Conservation (phyloP, 2,329 filamentous ascomycete genomes). For the Aspergillus uvarum region DNA sequence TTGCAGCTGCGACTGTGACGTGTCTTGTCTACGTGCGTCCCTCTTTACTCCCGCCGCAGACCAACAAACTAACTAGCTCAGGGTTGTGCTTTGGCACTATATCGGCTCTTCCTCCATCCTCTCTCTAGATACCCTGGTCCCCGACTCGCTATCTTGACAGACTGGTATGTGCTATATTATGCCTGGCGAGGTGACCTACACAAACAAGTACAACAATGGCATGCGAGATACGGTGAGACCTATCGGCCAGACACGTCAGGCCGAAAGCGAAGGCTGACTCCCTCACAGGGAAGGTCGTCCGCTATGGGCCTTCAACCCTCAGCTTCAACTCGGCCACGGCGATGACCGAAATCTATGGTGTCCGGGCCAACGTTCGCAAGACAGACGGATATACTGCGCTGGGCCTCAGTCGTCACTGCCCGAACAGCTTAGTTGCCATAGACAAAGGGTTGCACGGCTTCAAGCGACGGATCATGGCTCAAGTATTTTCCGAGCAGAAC, state of each 20-base stretch:
- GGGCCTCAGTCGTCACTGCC: not conserved
- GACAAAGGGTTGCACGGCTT: not conserved
- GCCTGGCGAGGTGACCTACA: conserved; percentile 3
- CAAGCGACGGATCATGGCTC: conserved; percentile 4
- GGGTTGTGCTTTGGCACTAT: not conserved
- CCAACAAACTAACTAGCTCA: not conserved
- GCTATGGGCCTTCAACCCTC: not conserved
- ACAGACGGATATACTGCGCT: not conserved
- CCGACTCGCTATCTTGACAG: conserved; percentile 3
- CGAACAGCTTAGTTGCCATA: not conserved
- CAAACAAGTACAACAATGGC: not conserved
- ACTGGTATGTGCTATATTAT: conserved; percentile 1
- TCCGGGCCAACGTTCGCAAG: conserved; percentile 5
- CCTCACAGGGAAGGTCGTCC: not conserved
- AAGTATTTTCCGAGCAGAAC: not conserved
- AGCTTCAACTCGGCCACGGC: not conserved
- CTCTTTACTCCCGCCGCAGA: not conserved
- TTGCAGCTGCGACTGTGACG: not conserved
- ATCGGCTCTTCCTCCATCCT: conserved; percentile 1
- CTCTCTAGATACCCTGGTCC: conserved; percentile 5
- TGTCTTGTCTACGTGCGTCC: not conserved
- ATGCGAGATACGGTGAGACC: not conserved
- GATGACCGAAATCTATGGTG: not conserved
- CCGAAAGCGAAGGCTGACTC: not conserved
- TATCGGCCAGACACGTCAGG: too few species aligned